These are phyloP conservation scores for Coemansia sp. DNA, from an alignment of 192 early-diverging fungal species.

Conservation along the genomic window DNA sequence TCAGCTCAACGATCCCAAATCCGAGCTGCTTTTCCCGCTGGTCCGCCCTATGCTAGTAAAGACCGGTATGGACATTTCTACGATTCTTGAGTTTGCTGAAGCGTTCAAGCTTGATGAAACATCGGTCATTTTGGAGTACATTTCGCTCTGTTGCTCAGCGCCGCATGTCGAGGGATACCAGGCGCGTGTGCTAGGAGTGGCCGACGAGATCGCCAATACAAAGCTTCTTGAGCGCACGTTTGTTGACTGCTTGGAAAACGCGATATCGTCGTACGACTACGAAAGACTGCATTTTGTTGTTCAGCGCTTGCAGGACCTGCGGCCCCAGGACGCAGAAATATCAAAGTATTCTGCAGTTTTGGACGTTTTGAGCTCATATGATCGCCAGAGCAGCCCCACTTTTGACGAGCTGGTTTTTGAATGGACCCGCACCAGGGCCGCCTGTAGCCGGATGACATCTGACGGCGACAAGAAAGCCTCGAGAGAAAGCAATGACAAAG, in stretches of 20 bases:
- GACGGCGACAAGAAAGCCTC: conserved; percentile 1
- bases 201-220: conserved; percentile 59
- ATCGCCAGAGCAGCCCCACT: conserved; percentile 43
- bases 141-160: conserved; percentile 38
- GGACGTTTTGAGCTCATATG: conserved; percentile 59
- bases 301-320: conserved; percentile 53
- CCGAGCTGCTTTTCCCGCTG: conserved; percentile 56
- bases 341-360: conserved; percentile 51
- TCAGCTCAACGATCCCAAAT: conserved; percentile 49
- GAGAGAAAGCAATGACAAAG: neutral
- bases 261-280: conserved; percentile 66
- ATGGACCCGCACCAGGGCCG: conserved; percentile 18
- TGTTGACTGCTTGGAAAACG: conserved; percentile 45
- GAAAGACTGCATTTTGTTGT: conserved; percentile 63
- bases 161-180: conserved; percentile 45
- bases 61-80: conserved; percentile 60
- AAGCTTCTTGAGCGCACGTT: conserved; percentile 55
- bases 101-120: conserved; percentile 57
- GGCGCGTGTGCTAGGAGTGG: conserved; percentile 53
- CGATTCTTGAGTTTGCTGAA: conserved; percentile 65
- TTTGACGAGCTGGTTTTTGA: conserved; percentile 55
- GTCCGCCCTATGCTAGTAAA: conserved; percentile 61
- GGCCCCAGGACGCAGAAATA: conserved; percentile 48
- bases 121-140: conserved; percentile 49
- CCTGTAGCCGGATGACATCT: conserved; percentile 12